These are phyloP conservation scores for Pelargonium australe DNA, from an alignment of 441 rosid species.

Conservation along the genomic window DNA sequence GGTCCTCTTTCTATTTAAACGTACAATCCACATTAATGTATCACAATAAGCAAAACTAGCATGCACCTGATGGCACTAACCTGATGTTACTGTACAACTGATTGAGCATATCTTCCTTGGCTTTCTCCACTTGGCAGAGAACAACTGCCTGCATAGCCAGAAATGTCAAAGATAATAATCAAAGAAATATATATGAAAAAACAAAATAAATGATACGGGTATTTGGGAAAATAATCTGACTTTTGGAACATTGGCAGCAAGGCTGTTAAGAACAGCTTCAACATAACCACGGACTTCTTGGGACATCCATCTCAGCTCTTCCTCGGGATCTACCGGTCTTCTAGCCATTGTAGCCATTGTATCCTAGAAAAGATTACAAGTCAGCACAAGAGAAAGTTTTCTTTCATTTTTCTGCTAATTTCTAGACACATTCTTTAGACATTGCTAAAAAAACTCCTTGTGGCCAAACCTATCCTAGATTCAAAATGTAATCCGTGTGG, in stretches of 20 bases:
- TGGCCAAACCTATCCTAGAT: not conserved
- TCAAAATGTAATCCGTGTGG: not conserved
- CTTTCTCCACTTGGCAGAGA: constrained; percentile 99
- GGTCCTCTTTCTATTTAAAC: too few relatives aligned
- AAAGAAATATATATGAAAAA: constrained; percentile 5
- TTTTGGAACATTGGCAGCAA: constrained; percentile 98
- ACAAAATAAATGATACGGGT: not conserved
- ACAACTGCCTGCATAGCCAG: constrained; percentile 79
- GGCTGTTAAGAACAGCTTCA: constrained; percentile 99
- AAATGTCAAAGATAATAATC: constrained; percentile 17
- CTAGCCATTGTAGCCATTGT: constrained; percentile 87
- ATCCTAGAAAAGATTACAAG: constrained; percentile 42
- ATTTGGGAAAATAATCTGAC: constrained; percentile 32
- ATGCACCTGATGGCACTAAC: constrained; percentile 29
- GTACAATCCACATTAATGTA: too few relatives aligned
- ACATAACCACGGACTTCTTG: constrained; percentile 99
- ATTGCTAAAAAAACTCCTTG: too few relatives aligned
- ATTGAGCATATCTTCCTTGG: constrained; percentile 98
- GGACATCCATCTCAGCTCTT: constrained; percentile 99
- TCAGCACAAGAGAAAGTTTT: not conserved
- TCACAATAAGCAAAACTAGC: not conserved
- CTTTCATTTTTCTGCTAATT: not conserved
- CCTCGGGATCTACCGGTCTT: constrained; percentile 95
- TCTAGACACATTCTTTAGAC: too few relatives aligned
- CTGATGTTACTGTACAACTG: constrained; percentile 89